phyloP scores from a whole-genome alignment of 2,329 filamentous ascomycete genomes.

The Exophiala calicioides region DNA sequence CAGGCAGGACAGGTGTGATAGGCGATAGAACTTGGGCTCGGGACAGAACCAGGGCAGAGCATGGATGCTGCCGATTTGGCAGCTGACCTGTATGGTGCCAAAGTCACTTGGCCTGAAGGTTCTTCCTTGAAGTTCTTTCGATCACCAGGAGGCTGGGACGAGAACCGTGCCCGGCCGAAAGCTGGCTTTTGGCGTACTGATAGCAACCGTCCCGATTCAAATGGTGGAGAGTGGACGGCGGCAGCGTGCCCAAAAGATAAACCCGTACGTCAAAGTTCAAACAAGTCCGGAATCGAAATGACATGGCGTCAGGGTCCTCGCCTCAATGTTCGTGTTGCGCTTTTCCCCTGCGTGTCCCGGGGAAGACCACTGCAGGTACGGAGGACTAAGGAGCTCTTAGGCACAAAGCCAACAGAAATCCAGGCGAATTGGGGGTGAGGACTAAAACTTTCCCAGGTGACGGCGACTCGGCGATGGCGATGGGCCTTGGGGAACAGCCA shows the following conservation, averaged over 20 bases:
- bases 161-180: not conserved
- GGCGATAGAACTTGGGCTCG: too few relatives aligned
- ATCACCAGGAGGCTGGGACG: not conserved
- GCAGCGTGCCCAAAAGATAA: conserved; percentile 2
- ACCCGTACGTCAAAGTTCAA: not conserved
- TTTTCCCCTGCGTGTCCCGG: conserved; percentile 3
- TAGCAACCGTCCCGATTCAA: conserved; percentile 13
- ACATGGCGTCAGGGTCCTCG: not conserved
- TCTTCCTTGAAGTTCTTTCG: not conserved
- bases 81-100: not conserved
- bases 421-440: not conserved
- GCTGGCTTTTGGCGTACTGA: conserved; percentile 9
- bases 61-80: not conserved
- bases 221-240: conserved; percentile 22
- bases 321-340: not conserved
- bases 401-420: not conserved
- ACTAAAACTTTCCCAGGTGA: too few relatives aligned
- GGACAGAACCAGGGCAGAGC: too few relatives aligned
- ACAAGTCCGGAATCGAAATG: not conserved
- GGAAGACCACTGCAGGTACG: conserved; percentile 3
- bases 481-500: not conserved
- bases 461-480: not conserved
- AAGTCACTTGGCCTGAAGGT: too few relatives aligned
- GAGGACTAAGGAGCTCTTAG: not conserved
- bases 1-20: not conserved